phyloP scores from a whole-genome alignment of 352 stramenopile genomes.

The Aphanomyces euteiches region DNA sequence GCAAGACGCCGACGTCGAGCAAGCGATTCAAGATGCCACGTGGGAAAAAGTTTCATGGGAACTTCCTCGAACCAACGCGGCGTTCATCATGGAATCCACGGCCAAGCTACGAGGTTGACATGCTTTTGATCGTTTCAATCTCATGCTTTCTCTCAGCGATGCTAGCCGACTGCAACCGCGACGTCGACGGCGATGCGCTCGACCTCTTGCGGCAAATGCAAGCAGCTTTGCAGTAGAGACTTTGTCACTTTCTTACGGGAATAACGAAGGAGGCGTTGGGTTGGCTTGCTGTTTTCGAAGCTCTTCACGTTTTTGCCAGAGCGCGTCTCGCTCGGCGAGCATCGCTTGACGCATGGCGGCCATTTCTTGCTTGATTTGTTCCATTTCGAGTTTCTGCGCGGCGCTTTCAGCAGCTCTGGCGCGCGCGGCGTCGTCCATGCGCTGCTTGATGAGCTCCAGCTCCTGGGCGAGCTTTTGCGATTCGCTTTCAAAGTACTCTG shows the following conservation, averaged over 20 bases:
- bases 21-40: conserved; percentile 1
- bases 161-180: conserved; percentile 14
- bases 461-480: background rate
- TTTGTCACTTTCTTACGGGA: conserved; percentile 6
- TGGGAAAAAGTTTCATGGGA: conserved; percentile 15
- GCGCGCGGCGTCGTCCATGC: background rate
- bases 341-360: conserved; percentile 16
- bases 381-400: conserved; percentile 20
- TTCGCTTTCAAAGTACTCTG: conserved; percentile 17
- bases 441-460: background rate
- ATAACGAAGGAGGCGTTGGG: conserved; percentile 17
- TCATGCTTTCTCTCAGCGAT: background rate
- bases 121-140: background rate
- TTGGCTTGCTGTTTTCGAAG: conserved; percentile 27
- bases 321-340: conserved; percentile 15
- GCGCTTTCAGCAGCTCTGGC: background rate
- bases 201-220: conserved; percentile 22
- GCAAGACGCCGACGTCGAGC: background rate
- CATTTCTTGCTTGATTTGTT: conserved; percentile 23
- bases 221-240: background rate
- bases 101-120: conserved; percentile 10
- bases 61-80: background rate
- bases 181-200: conserved; percentile 10
- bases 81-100: background rate
- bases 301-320: conserved; percentile 26